Evolutionary conservation across 768 basidiomycete species (phyloP), one percentile per base, ranked within the genome.

Genomic region (Pleurotus sapidus): DNA sequence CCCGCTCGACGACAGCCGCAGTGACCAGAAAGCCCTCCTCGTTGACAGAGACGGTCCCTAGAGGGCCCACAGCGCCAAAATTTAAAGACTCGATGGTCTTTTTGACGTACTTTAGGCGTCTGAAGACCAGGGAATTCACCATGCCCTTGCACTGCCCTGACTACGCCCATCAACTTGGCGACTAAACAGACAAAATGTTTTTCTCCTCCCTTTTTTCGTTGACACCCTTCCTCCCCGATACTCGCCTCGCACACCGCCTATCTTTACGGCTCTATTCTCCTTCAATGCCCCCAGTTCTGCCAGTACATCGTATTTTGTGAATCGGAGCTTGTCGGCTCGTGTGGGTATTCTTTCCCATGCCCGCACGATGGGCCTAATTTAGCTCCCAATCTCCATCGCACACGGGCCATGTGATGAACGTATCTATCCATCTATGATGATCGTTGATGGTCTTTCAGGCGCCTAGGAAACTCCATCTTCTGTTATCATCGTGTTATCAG

Each of bases 101-200:
- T 18, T 24, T 43, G 9, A 34, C 30, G 30, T 34, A 34, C 30
- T 25, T 53, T 30, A 20, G 51, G 14, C 20, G 39, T 6, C 39
- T 23, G 38, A 11, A 8, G 34, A 14, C 39, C 27, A 17, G 27
- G 23, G 39, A 54, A 54, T 5, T n/a, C 42, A n/a, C n/a, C 39
- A 23, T 18, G 38, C 23, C 8, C 17, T 45, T 54, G 51, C 51
- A 54, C 51, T 24, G 51, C 51, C 51, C 51, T 54, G 51, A 54
- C 51, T 54, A 54, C 20, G 38, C 39, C 15, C 39, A 42, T 54
- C 51, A 43, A 30, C 51, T 43, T 54, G 51, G 51, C 51, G 23
- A 54, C 51, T 54, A 54, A 42, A 20, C 51, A 42, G 37, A 54
- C 51, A 54, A 54, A 54, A 40, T 54, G 34, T 54, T 54, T 54